A percentile compares a stretch with the other conserved stretches of the same genome.
Conservation (phyloP, 106 monocot genomes). For the Dendrobium huoshanense region DNA sequence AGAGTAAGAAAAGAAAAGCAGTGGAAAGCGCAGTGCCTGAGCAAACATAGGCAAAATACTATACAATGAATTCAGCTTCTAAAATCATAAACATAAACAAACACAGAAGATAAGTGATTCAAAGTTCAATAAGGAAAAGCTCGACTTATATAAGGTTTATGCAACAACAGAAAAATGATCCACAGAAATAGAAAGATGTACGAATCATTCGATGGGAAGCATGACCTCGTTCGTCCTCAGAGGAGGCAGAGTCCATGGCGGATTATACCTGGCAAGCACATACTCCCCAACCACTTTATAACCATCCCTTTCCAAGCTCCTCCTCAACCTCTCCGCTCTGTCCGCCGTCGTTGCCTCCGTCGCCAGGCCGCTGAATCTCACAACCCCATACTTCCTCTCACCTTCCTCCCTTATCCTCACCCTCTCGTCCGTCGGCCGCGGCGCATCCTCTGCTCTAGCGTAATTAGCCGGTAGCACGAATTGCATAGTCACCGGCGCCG, state of each 20-base stretch:
- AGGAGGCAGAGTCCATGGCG: slow-evolving; percentile 83
- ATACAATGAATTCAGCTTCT: too few relatives aligned
- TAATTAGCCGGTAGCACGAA: slow-evolving; percentile 84
- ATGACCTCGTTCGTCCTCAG: slow-evolving; percentile 91
- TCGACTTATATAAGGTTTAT: too few relatives aligned
- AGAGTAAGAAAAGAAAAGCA: too few relatives aligned
- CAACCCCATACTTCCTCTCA: slow-evolving; percentile 73
- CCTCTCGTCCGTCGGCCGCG: slow-evolving; percentile 71
- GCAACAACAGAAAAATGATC: too few relatives aligned
- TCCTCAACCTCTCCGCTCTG: slow-evolving; percentile 53
- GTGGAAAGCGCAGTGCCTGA: too few relatives aligned
- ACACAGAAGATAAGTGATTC: too few relatives aligned
- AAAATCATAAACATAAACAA: too few relatives aligned
- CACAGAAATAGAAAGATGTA: neutral
- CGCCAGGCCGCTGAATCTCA: slow-evolving; percentile 66
- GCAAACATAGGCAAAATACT: too few relatives aligned
- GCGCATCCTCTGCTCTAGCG: slow-evolving; percentile 60
- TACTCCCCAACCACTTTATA: slow-evolving; percentile 31
- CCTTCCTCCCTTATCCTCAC: slow-evolving; percentile 65
- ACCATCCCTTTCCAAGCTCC: slow-evolving; percentile 71
- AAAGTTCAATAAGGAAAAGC: too few relatives aligned
- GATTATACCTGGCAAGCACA: slow-evolving; percentile 84
- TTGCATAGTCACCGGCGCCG: slow-evolving; percentile 56
- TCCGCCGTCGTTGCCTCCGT: slow-evolving; percentile 49
- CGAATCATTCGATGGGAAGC: slow-evolving; percentile 47